phyloP scores from a whole-genome alignment of 441 rosid species.

The Mallotus repandus region DNA sequence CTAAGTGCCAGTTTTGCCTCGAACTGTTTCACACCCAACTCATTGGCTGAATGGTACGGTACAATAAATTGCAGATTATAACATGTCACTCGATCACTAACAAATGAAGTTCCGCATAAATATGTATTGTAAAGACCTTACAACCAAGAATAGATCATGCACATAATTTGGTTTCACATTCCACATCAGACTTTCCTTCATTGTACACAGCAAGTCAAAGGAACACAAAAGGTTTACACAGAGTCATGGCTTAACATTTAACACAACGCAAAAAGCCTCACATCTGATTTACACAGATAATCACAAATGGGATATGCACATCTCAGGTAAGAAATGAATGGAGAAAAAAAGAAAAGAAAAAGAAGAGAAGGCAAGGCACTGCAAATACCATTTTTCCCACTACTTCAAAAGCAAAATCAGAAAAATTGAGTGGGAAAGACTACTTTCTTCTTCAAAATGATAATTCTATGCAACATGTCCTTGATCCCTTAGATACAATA shows the following conservation, averaged over 20 bases:
- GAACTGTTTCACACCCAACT: too few relatives aligned
- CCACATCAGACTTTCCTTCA: conserved; percentile 9
- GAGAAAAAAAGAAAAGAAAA: neutral
- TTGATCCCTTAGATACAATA: conserved; percentile 49
- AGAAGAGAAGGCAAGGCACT: conserved; percentile 14
- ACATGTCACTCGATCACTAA: neutral
- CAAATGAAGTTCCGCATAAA: neutral
- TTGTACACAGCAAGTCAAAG: conserved; percentile 7
- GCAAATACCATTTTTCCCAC: conserved; percentile 25
- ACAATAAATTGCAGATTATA: neutral
- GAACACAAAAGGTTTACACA: conserved; percentile 8
- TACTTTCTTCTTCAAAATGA: conserved; percentile 7
- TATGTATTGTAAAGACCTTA: too few relatives aligned
- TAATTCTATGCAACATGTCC: conserved; percentile 30
- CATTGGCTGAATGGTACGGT: too few relatives aligned
- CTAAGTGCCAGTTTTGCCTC: too few relatives aligned
- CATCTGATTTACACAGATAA: conserved; percentile 41
- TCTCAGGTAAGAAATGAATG: conserved; percentile 30
- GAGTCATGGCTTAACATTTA: conserved; percentile 15
- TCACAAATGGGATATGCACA: conserved; percentile 40
- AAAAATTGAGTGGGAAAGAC: conserved; percentile 6
- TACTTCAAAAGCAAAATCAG: conserved; percentile 14
- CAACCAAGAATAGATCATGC: neutral
- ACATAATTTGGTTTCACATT: conserved; percentile 10
- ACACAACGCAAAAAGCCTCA: conserved; percentile 26